Base-by-base conservation (phyloP, 306 rosid species). In the Quercus aquifolioides region DNA sequence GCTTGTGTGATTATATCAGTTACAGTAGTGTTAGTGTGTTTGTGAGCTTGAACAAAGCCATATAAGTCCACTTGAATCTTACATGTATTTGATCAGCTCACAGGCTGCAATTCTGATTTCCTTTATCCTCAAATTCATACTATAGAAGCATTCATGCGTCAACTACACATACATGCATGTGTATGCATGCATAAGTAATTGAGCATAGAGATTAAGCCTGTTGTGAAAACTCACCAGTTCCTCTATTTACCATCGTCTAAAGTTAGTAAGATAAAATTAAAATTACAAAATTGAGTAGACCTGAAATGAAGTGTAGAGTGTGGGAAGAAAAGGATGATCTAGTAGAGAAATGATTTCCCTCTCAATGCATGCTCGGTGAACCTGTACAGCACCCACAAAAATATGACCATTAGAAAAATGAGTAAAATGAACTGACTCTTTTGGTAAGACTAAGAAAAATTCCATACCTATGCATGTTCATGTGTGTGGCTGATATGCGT, bases 291-390 rank as follows among this genome's bases (percentile, higher is more conserved):
- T 74, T 26, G 78, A 30, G 49, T 21, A 71, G 78, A 95, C 99
- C 97, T 92, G 93, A 86, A 92, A 95, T 82, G 99, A 95, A 77
- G 97, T 80, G 90, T 95, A 95, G 14, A 95, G 84, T 1, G 99
- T 69, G 74, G 98, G 99, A 84, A 95, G 97, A 86, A 95, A 92
- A 79, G 99, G 99, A 88, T 95, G 99, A 76, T 95, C 99, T 69
- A 95, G 87, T 74, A 86, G 84, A 4, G 99, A 87, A 83, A 95
- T 90, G 80, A 95, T 90, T 75, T 92, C 97, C 88, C 98, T 87
- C 82, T 95, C 99, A 64, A 89, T 80, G 83, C 99, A 95, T 63
- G 96, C 94, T 69, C 99, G 88, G 78, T 95, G 99, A 83, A 95
- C 99, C 99, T 95, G 94, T 80, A 83, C 83, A 75, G 60, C 46